Conservation (phyloP, 345 rosid species). For the Eucalyptus curtisii region DNA sequence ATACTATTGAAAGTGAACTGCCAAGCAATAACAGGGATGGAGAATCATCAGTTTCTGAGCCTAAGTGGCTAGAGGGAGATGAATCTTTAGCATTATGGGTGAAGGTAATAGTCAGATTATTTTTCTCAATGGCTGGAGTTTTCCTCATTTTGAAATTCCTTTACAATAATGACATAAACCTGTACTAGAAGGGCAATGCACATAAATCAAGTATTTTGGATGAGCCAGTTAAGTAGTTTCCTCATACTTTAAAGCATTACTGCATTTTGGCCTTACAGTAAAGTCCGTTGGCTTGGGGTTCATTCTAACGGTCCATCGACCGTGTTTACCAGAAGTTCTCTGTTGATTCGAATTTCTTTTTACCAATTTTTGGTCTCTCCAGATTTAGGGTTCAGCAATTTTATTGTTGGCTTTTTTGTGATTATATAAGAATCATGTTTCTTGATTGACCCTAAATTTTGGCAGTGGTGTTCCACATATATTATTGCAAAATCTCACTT, state of each 20-base stretch:
- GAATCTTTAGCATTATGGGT: constrained; percentile 94
- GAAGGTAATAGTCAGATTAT: constrained; percentile 41
- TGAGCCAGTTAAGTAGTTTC: background rate
- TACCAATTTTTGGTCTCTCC: background rate
- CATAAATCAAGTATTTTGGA: background rate
- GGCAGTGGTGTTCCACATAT: background rate
- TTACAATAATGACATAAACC: background rate
- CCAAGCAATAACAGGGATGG: constrained; percentile 36
- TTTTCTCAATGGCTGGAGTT: background rate
- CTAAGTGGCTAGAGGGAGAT: constrained; percentile 76
- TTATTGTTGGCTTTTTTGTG: background rate
- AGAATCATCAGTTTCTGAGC: constrained; percentile 45
- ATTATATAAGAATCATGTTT: background rate
- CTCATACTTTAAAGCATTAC: background rate
- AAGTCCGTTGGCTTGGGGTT: background rate
- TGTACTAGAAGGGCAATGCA: background rate
- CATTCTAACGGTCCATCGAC: background rate
- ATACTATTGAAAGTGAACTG: constrained; percentile 35
- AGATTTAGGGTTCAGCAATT: background rate
- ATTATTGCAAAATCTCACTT: background rate
- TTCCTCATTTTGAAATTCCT: background rate
- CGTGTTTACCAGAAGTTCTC: background rate
- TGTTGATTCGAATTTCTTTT: background rate
- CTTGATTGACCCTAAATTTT: background rate
- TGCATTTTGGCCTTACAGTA: background rate